Conservation (phyloP, 306 rosid species). For the Astragalus membranaceus region DNA sequence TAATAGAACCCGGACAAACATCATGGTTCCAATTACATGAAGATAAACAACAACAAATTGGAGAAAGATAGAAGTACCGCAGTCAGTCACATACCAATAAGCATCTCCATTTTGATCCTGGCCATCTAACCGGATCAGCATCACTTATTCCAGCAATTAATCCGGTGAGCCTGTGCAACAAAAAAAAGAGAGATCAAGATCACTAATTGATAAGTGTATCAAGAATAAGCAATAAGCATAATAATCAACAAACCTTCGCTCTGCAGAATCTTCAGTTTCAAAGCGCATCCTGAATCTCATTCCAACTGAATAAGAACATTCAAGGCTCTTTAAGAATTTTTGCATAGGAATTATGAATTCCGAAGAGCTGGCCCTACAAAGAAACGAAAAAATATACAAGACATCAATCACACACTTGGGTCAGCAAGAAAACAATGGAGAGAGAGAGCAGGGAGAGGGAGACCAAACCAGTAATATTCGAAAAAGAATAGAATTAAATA, state of each 20-base stretch:
- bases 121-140: slow-evolving; percentile 80
- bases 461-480: background rate
- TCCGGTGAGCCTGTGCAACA: slow-evolving; percentile 62
- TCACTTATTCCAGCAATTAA: slow-evolving; percentile 63
- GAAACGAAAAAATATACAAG: background rate
- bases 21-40: background rate
- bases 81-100: slow-evolving; percentile 46
- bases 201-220: background rate
- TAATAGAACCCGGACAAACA: background rate
- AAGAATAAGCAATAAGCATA: background rate
- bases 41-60: background rate
- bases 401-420: background rate
- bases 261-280: slow-evolving; percentile 87
- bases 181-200: background rate
- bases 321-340: slow-evolving; percentile 62
- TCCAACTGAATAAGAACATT: slow-evolving; percentile 63
- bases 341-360: slow-evolving; percentile 71
- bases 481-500: background rate
- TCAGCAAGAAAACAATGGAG: background rate
- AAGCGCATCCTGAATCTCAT: slow-evolving; percentile 88
- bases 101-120: slow-evolving; percentile 91
- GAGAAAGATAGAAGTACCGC: background rate
- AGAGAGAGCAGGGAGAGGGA: background rate
- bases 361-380: slow-evolving; percentile 66
- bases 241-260: slow-evolving; percentile 57